Base-by-base conservation (phyloP, 345 rosid species). In the Fremontodendron californicum region DNA sequence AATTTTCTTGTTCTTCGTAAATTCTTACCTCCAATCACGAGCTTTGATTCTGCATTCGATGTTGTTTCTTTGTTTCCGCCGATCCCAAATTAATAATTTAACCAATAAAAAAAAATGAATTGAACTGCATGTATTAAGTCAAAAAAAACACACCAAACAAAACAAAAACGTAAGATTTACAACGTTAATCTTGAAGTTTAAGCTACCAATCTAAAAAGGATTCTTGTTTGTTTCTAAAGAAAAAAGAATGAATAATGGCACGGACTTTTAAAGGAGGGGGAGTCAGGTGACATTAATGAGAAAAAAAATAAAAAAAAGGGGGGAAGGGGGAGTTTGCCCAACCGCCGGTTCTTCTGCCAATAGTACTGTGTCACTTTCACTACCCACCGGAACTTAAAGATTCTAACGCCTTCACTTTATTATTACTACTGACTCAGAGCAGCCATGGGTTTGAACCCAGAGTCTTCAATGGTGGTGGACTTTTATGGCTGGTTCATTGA, bases 21-120 rank as follows among this genome's bases (percentile, higher is more conserved):
- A 80, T 80, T 74, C 82, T 80, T 68, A 83, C 85, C 86, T 79
- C 82, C 81, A 87, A 79, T 84, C 84, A 84, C 82, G 83, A 84
- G 82, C 80, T 83, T 74, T 55, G 79, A 75, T 81, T 82, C 86
- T 66, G 52, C 21, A 45, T 62, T 73, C 79, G 75, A 77, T 71
- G 80, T 33, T 65, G 70, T 15, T 78, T 74, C 78, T 78, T 67
- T 15, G 39, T 71, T 58, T 55, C 45, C 19, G 49, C 76, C 54
- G 78, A 78, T 70, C 76, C 73, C 25, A 29, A 74, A 54, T 69
- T 48, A 54, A 65, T 73, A 21, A 55, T 71, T 68, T 45, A 75
- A 51, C 6, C 8, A 27, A 29, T 9, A 4, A 27, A 40, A 45
- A 43, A 35, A 45, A 9, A 18, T 29, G 8, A 64, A 37, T 40